Evolutionary conservation across 2,329 filamentous ascomycete species (phyloP), one percentile per base, ranked within the genome.

Genomic region (Cercospora sp.): DNA sequence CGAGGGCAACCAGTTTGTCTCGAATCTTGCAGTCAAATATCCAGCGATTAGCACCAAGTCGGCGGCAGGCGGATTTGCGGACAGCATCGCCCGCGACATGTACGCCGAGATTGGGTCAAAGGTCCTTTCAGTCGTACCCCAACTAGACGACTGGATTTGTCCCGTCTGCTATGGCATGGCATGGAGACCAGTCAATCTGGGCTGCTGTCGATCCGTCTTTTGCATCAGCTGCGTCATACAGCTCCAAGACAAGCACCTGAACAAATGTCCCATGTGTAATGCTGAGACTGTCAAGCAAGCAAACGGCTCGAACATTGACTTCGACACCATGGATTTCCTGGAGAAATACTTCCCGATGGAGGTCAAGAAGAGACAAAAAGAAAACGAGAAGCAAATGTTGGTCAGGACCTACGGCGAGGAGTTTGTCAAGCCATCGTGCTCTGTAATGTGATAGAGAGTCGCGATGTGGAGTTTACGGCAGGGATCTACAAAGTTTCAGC

Each of bases 141-240:
- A 93, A 74, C 80, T 95, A n/a, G 89, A 93, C 75, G 93, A 96
- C 79, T 94, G 93, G 79, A 83, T 89, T 8, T 96, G 92, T 74
- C 92, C 92, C 1, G 88, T 95, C 68, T 95, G 93, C 80, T 89
- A 90, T 73, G 87, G 86, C 53, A 87, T 96, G 67, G 88, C 90
- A n/a, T 95, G 91, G 83, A 87, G 91, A 73, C 93, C 93, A 0
- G 87, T 96, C n/a, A 87, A 89, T 26, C 83, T 96, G 36, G 84
- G 86, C 13, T 80, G 78, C 69, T 96, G 93, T 78, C 81, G 85
- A 30, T 92, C 95, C 72, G 81, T 94, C 13, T 94, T 94, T 76
- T 96, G 93, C 80, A 94, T 95, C 66, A 85, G 91, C 2, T 96
- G 93, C 76, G 84, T 94, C 60, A 89, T 96, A 70, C 88, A 91